A percentile compares a stretch with the other conserved stretches of the same genome.
These are phyloP conservation scores for Aphanomyces stellatus DNA, from an alignment of 352 stramenopile genomes.

Conservation along the genomic window DNA sequence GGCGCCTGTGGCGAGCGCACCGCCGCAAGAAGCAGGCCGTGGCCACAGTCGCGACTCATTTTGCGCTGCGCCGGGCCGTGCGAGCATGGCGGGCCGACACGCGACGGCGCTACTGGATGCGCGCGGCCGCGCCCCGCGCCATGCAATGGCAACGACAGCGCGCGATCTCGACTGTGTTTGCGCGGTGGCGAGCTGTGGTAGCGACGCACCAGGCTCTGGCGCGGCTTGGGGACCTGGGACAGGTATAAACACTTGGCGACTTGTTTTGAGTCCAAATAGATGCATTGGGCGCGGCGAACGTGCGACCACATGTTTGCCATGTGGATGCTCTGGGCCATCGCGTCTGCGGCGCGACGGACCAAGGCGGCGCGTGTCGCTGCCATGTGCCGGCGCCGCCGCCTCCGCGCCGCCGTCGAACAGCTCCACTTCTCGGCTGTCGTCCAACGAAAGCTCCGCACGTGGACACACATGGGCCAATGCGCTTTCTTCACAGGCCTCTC, in stretches of 20 bases:
- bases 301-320: too few species aligned
- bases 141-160: not conserved
- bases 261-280: too few species aligned
- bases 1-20: not conserved
- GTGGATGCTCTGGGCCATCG: not conserved
- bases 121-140: not conserved
- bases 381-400: not conserved
- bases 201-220: too few species aligned
- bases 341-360: not conserved
- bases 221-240: too few species aligned
- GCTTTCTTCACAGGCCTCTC: not conserved
- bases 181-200: too few species aligned
- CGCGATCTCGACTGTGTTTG: too few species aligned
- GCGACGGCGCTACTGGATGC: not conserved
- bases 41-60: too few species aligned
- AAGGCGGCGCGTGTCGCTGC: not conserved
- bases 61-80: not conserved
- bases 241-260: too few species aligned
- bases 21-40: not conserved
- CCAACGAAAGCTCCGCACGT: not conserved
- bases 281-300: too few species aligned
- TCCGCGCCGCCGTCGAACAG: not conserved
- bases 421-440: not conserved
- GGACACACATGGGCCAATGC: not conserved
- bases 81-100: not conserved